A percentile compares a stretch with the other conserved stretches of the same genome.
Evolutionary conservation across 2,329 filamentous ascomycete species (phyloP).

Genomic region (Lasiodiplodia hormozganensis): DNA sequence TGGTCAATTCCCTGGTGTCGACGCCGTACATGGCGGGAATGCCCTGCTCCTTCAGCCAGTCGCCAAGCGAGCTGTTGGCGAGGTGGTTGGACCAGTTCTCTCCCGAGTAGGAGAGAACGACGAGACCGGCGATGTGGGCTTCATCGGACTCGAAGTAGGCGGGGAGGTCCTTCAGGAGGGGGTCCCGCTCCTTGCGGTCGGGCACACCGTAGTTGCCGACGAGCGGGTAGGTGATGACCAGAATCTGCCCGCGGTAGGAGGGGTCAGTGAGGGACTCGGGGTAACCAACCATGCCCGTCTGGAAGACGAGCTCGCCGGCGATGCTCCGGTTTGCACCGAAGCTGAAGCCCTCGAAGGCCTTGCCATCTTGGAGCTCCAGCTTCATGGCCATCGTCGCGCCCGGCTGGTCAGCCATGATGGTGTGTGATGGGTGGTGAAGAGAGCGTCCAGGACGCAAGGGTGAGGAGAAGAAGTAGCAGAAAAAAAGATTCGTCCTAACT

Average conservation of each 20-base stretch:
- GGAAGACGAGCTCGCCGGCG: conserved; percentile 96
- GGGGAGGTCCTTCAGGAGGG: conserved; percentile 83
- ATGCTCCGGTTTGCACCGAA: conserved; percentile 95
- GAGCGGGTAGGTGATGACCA: conserved; percentile 94
- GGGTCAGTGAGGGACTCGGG: conserved; percentile 91
- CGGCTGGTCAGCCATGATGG: conserved; percentile 25
- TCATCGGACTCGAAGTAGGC: conserved; percentile 91
- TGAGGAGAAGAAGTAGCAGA: conserved; percentile 8
- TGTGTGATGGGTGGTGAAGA: conserved; percentile 10
- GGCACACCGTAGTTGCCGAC: conserved; percentile 98
- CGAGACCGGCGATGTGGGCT: conserved; percentile 92
- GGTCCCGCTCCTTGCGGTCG: conserved; percentile 81
- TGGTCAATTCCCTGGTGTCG: conserved; percentile 91
- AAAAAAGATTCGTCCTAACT: neutral
- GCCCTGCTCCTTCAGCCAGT: conserved; percentile 95
- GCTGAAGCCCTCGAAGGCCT: conserved; percentile 91
- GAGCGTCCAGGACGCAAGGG: neutral
- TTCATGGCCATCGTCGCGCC: conserved; percentile 59
- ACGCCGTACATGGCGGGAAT: conserved; percentile 94
- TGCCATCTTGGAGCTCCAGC: conserved; percentile 92
- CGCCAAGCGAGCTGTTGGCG: conserved; percentile 85
- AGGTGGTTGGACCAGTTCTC: conserved; percentile 96
- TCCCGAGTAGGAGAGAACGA: conserved; percentile 89
- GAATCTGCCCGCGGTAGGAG: conserved; percentile 89
- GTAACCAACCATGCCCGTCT: conserved; percentile 99